Evolutionary conservation across 1,284 basidiomycete genomes (phyloP).

Genomic region (Ustilago xerochloae): DNA sequence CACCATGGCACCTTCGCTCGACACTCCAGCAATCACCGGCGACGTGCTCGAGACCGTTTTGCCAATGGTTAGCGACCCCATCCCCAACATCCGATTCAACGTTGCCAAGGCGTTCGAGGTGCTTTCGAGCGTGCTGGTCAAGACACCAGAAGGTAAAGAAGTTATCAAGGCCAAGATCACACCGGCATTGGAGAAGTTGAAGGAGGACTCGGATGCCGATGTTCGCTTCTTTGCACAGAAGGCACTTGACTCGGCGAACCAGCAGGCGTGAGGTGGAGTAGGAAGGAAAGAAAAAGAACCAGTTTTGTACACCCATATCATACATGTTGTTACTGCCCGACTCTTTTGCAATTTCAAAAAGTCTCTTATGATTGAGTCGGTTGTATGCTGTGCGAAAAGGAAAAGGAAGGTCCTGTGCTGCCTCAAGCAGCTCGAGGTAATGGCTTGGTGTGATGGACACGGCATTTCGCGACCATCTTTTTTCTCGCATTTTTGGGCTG

Average conservation of each 20-base stretch:
- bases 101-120: constrained; percentile 85
- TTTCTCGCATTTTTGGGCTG: background rate
- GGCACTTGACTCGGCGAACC: constrained; percentile 61
- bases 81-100: constrained; percentile 99
- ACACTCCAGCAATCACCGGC: constrained; percentile 82
- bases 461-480: constrained; percentile 1
- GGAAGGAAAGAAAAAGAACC: constrained; percentile 2
- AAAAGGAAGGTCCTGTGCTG: too few relatives aligned
- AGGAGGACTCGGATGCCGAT: constrained; percentile 92
- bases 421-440: too few relatives aligned
- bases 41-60: constrained; percentile 89
- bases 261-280: constrained; percentile 11
- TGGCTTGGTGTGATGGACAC: too few relatives aligned
- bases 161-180: constrained; percentile 80
- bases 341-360: constrained; percentile 18
- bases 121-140: constrained; percentile 78
- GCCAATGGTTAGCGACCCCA: constrained; percentile 86
- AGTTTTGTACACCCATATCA: background rate
- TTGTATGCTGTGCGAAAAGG: too few relatives aligned
- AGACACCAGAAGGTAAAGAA: constrained; percentile 78
- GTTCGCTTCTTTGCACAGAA: constrained; percentile 78
- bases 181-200: constrained; percentile 85
- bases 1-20: constrained; percentile 93
- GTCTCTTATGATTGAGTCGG: background rate
- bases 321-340: constrained; percentile 14